A percentile compares a stretch with the other conserved stretches of the same genome.
Evolutionary conservation across 805 yeast species (phyloP).

Genomic region (Barnettozyma vustinii): DNA sequence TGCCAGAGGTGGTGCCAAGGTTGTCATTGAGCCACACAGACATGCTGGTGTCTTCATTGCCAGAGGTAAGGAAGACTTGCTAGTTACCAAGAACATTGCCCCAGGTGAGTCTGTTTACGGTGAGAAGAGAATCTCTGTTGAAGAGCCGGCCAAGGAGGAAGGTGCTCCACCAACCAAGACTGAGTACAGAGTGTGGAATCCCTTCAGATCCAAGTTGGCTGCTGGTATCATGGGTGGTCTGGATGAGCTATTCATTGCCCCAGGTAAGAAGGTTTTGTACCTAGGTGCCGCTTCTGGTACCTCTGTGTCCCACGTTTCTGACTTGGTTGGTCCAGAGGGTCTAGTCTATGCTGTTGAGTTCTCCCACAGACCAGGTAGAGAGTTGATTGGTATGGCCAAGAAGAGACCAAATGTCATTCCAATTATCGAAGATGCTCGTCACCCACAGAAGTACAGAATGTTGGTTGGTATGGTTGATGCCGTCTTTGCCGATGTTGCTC

Average conservation of each 20-base stretch:
- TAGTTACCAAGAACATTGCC: conserved; percentile 93
- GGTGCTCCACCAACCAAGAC: conserved; percentile 87
- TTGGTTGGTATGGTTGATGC: conserved; percentile 97
- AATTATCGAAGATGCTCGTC: conserved; percentile 99
- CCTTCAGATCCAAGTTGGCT: conserved; percentile 98
- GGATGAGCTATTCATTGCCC: conserved; percentile 94
- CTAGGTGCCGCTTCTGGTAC: conserved; percentile 99
- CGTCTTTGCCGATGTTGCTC: conserved; percentile 99
- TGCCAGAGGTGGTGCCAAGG: conserved; percentile 90
- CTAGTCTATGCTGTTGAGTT: conserved; percentile 98
- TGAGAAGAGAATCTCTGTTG: conserved; percentile 92
- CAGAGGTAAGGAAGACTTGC: conserved; percentile 98
- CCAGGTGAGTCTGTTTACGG: conserved; percentile 99
- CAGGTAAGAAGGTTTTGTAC: conserved; percentile 96
- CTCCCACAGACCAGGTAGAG: conserved; percentile 99
- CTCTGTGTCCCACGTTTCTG: conserved; percentile 96
- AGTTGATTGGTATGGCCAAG: conserved; percentile 98
- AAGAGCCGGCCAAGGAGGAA: conserved; percentile 87
- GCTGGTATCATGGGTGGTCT: conserved; percentile 99
- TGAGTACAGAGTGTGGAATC: conserved; percentile 99
- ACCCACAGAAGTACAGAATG: conserved; percentile 99
- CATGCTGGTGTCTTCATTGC: conserved; percentile 99
- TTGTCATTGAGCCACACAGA: conserved; percentile 96
- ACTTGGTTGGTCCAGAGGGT: conserved; percentile 98
- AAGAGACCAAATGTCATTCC: conserved; percentile 99